These are phyloP conservation scores for Paramecium primaurelia DNA, from an alignment of 73 alveolate genomes.

Conservation along the genomic window DNA sequence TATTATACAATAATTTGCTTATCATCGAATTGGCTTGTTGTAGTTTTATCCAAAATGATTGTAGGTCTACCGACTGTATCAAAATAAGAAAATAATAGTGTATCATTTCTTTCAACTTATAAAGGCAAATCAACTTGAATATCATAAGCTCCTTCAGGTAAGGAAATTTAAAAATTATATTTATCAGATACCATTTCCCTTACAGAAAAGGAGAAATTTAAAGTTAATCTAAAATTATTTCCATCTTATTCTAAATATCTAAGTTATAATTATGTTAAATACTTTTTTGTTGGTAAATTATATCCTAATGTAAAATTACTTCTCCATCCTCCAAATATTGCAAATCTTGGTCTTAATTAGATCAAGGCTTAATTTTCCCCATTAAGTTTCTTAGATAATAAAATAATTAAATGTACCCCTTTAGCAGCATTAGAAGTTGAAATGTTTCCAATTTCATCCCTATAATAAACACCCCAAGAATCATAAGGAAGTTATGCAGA, in stretches of 20 bases:
- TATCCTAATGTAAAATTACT: constrained; percentile 92
- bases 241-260: constrained; percentile 78
- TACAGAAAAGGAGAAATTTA: constrained; percentile 79
- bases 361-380: constrained; percentile 74
- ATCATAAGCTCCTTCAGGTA: constrained; percentile 97
- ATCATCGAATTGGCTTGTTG: constrained; percentile 72
- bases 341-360: constrained; percentile 90
- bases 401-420: constrained; percentile 47
- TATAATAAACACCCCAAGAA: constrained; percentile 92
- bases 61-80: constrained; percentile 83
- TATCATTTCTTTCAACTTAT: constrained; percentile 61
- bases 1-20: constrained; percentile 55
- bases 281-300: constrained; percentile 89
- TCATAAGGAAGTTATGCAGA: constrained; percentile 84
- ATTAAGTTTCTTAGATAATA: constrained; percentile 26
- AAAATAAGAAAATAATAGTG: constrained; percentile 61
- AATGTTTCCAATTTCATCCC: constrained; percentile 96
- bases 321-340: constrained; percentile 98
- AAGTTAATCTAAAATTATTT: constrained; percentile 68
- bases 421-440: constrained; percentile 90
- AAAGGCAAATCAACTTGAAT: constrained; percentile 78
- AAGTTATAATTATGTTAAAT: neutral
- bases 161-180: constrained; percentile 79
- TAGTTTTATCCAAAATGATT: constrained; percentile 63
- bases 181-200: constrained; percentile 88